Evolutionary conservation across 1,139 yeast species (phyloP), one percentile per base, ranked within the genome.

Genomic region (Pichia sp.): DNA sequence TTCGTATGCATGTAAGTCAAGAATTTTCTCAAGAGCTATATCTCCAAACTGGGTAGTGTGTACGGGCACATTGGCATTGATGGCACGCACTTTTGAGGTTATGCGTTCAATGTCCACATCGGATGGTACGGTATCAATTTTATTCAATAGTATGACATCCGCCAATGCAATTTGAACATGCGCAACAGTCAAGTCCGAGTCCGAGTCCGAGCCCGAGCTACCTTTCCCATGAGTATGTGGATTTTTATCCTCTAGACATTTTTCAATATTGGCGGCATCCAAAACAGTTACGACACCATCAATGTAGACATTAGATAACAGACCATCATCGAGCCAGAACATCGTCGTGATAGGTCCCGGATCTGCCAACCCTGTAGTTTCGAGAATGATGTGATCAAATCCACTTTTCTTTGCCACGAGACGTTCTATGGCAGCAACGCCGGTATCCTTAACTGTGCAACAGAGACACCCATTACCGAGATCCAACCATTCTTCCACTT

Each of bases 291-390:
- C 72, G 5, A 91, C 87, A 0, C 96, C 96, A 59, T 91, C 98
- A 29, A 91, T 80, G 55, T 84, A 85, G 2, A 91, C 85, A 47
- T 77, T 79, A 6, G 95, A 79, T 11, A 80, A 70, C 38, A 91
- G 64, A 0, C 91, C 96, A 24, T 84, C 93, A 56, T 91, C 98
- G 27, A 88, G 67, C 98, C 98, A 91, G 59, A 91, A 91, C 96
- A 91, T 91, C 48, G 78, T 76, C 8, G 96, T 96, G 25, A 91
- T 86, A 0, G 97, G 97, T 0, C 82, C 96, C 0, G 98, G 98
- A 55, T 91, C 97, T 0, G 99, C 98, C n/a, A 93, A 69, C 0
- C 99, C 99, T 0, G 96, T 86, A 0, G 99, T 93, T 55, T 91
- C 99, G 38, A 93, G 63, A 20, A 91, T 59, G 20, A 91, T 87